These are phyloP conservation scores for Areca catechu DNA, from an alignment of 176 grass and related monocot species.

Conservation along the genomic window DNA sequence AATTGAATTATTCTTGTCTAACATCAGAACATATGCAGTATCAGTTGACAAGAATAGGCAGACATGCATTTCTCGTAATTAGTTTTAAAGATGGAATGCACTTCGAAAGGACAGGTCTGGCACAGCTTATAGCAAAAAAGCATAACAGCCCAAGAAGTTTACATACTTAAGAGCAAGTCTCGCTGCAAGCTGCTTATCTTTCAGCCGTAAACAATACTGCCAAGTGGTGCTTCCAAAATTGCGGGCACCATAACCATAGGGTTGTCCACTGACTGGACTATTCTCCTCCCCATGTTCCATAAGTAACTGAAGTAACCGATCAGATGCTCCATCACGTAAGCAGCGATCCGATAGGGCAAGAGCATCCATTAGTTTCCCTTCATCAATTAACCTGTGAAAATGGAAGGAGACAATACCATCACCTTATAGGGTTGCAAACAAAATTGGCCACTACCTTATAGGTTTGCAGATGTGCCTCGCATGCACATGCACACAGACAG, in stretches of 20 bases:
- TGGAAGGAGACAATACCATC: slow-evolving; percentile 19
- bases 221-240: slow-evolving; percentile 59
- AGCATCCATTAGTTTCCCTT: slow-evolving; percentile 93
- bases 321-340: slow-evolving; percentile 82
- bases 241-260: slow-evolving; percentile 24
- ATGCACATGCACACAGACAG: too few relatives aligned
- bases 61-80: too few relatives aligned
- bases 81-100: too few relatives aligned
- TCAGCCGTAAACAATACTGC: slow-evolving; percentile 88
- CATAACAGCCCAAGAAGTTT: neutral
- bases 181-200: slow-evolving; percentile 80
- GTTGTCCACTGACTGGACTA: slow-evolving; percentile 29
- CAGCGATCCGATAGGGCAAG: slow-evolving; percentile 89
- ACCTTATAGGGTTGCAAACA: too few relatives aligned
- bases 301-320: slow-evolving; percentile 77
- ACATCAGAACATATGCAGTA: too few relatives aligned
- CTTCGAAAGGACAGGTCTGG: too few relatives aligned
- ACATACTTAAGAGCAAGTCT: slow-evolving; percentile 74
- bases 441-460: too few relatives aligned
- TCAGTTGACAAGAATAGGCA: too few relatives aligned
- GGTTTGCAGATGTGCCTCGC: too few relatives aligned
- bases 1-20: too few relatives aligned
- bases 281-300: slow-evolving; percentile 54
- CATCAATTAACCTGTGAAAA: slow-evolving; percentile 79
- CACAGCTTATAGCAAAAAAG: too few relatives aligned